Conservation (phyloP, 2,329 filamentous ascomycete species). For the Fusarium sp. region DNA sequence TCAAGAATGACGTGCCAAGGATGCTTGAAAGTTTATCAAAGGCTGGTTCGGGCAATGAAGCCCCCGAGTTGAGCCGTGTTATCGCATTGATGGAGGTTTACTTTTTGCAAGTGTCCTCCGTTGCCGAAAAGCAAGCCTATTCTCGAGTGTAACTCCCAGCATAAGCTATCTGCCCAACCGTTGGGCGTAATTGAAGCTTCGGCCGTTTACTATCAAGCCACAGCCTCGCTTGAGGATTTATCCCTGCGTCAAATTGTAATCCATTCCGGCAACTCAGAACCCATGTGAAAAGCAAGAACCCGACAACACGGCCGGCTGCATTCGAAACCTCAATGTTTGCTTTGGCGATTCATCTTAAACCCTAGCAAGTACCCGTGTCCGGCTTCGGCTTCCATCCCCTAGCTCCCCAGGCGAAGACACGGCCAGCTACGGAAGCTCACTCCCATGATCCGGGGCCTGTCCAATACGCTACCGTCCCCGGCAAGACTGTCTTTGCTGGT, state of each 20-base stretch:
- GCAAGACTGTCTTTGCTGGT: not conserved
- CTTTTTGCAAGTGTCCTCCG: conserved; percentile 1
- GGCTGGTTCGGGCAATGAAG: conserved; percentile 6
- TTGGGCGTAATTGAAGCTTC: conserved; percentile 2
- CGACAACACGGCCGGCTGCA: conserved; percentile 15
- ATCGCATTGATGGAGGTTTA: not conserved
- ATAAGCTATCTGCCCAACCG: not conserved
- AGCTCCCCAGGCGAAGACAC: conserved; percentile 14
- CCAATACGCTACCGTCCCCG: not conserved
- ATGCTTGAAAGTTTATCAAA: conserved; percentile 23
- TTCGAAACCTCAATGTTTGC: conserved; percentile 34
- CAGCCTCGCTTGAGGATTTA: conserved; percentile 14
- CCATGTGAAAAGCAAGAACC: conserved; percentile 21
- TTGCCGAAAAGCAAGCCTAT: conserved; percentile 5
- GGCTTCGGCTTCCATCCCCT: conserved; percentile 26
- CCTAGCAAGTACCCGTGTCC: conserved; percentile 2
- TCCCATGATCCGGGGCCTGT: conserved; percentile 32
- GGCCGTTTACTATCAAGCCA: not conserved
- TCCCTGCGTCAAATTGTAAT: conserved; percentile 11
- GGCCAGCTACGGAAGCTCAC: conserved; percentile 21
- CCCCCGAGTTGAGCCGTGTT: conserved; percentile 8
- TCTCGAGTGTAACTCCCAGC: conserved; percentile 7
- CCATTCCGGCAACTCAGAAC: conserved; percentile 17
- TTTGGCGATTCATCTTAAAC: conserved; percentile 30
- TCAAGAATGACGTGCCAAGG: conserved; percentile 2